Evolutionary conservation across 73 alveolate genomes (phyloP).

Genomic region (Paramecium sonneborni): DNA sequence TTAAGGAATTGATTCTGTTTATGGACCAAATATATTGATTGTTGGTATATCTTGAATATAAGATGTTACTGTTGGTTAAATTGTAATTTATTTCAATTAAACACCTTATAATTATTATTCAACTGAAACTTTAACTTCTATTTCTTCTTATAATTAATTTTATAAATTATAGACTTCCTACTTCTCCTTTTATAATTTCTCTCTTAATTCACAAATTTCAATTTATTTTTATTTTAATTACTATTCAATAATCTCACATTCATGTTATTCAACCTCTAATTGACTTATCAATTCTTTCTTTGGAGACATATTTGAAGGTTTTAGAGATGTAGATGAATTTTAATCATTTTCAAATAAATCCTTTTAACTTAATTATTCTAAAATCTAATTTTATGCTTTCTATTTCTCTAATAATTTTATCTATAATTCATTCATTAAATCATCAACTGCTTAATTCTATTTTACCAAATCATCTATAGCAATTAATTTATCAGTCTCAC

Average conservation of each 20-base stretch:
- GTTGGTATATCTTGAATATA: not conserved
- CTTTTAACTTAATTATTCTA: not conserved
- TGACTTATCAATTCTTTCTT: not conserved
- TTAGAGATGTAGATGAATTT: not conserved
- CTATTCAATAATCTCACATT: not conserved
- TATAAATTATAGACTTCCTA: not conserved
- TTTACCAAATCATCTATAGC: not conserved
- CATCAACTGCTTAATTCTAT: slow-evolving; percentile 5
- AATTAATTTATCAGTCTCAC: not conserved
- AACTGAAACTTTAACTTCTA: not conserved
- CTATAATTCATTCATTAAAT: not conserved
- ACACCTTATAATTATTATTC: not conserved
- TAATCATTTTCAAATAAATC: not conserved
- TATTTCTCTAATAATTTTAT: not conserved
- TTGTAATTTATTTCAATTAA: not conserved
- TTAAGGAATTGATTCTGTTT: not conserved
- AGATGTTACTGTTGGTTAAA: not conserved
- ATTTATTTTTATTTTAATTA: not conserved
- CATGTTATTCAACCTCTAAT: not conserved
- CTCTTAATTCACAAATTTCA: not conserved
- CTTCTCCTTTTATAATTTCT: not conserved
- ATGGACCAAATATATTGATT: not conserved
- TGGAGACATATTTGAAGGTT: not conserved
- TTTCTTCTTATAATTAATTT: not conserved
- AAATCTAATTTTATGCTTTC: not conserved